Conservation (phyloP, 768 basidiomycete species). For the Amanita thiersii region DNA sequence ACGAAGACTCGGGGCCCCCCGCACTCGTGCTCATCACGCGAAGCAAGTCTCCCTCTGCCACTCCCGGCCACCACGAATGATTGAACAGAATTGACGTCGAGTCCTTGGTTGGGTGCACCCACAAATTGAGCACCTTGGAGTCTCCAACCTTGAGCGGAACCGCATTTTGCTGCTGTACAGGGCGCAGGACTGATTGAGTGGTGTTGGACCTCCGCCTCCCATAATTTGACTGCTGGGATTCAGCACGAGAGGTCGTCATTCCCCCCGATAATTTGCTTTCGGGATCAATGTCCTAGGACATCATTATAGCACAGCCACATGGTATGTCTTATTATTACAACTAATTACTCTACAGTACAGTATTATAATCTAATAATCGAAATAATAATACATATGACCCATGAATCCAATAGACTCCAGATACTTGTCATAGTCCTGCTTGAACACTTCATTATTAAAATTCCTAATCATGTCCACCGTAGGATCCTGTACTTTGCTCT, state of each 20-base stretch:
- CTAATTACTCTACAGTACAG: too few relatives aligned
- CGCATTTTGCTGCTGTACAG: constrained; percentile 26
- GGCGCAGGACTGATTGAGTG: constrained; percentile 54
- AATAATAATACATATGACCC: too few relatives aligned
- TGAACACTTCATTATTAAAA: too few relatives aligned
- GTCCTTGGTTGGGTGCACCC: constrained; percentile 70
- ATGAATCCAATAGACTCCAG: too few relatives aligned
- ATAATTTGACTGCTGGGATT: constrained; percentile 50
- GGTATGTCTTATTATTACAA: not conserved
- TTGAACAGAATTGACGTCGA: constrained; percentile 57
- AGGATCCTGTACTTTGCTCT: too few relatives aligned
- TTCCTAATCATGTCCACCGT: too few relatives aligned
- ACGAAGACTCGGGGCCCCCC: constrained; percentile 31
- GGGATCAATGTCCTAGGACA: too few relatives aligned
- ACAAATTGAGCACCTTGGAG: constrained; percentile 51
- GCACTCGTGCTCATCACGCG: constrained; percentile 38
- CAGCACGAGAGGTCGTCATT: constrained; percentile 57
- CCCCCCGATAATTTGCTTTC: too few relatives aligned
- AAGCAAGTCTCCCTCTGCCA: constrained; percentile 68
- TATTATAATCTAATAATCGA: too few relatives aligned
- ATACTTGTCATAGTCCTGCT: too few relatives aligned
- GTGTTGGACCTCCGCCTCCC: constrained; percentile 70
- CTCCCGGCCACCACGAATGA: constrained; percentile 70
- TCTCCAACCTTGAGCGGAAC: constrained; percentile 55
- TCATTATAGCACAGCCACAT: constrained; percentile 4